Conservation (phyloP, 2,329 filamentous ascomycete species). For the Fusarium pininemorale region DNA sequence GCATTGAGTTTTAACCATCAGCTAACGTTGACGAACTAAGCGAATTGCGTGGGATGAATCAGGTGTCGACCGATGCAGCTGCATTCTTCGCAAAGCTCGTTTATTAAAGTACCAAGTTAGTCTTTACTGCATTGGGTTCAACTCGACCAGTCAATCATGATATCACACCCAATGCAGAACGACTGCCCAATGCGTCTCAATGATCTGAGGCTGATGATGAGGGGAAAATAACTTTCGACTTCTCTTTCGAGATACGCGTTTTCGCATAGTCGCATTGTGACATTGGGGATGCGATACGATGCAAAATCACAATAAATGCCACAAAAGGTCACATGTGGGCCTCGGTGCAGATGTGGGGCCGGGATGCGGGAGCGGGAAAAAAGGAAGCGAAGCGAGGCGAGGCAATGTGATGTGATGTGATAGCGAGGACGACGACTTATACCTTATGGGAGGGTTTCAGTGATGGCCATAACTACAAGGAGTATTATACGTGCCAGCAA, state of each 20-base stretch:
- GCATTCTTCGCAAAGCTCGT: neutral
- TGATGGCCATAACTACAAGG: neutral
- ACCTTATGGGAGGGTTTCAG: neutral
- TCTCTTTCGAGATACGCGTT: slow-evolving; percentile 1
- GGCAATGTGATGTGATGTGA: neutral
- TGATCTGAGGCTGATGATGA: neutral
- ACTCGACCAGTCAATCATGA: neutral
- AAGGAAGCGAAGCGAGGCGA: neutral
- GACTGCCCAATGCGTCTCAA: neutral
- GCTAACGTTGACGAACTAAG: neutral
- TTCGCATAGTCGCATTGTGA: slow-evolving; percentile 24
- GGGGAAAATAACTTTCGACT: neutral
- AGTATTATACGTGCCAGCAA: neutral
- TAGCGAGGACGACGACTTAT: neutral
- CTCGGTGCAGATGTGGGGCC: slow-evolving; percentile 32
- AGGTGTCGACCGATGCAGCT: slow-evolving; percentile 7
- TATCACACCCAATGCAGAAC: neutral
- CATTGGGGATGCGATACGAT: neutral
- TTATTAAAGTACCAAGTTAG: neutral
- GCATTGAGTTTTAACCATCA: neutral
- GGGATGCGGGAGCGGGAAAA: slow-evolving; percentile 12
- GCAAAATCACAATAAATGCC: neutral
- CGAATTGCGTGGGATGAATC: slow-evolving; percentile 11
- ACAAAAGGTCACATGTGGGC: neutral
- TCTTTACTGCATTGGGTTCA: neutral